Conservation (phyloP, 2,329 filamentous ascomycete genomes). For the Curvularia verruculosa region DNA sequence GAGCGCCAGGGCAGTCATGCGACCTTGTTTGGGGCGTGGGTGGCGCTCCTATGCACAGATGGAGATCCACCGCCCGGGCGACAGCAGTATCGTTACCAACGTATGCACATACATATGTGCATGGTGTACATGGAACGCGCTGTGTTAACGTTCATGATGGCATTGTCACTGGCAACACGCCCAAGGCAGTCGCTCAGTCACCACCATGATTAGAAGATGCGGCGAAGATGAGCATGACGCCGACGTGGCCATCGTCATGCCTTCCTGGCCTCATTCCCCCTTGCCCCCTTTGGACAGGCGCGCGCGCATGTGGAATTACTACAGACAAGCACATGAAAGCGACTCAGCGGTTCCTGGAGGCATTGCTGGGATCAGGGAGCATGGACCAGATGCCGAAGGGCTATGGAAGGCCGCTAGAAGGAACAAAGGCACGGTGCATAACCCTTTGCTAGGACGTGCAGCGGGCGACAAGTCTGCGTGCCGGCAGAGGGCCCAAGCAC, state of each 20-base stretch:
- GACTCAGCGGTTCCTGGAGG: constrained; percentile 24
- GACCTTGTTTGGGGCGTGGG: constrained; percentile 40
- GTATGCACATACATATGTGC: not conserved
- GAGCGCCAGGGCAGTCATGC: constrained; percentile 39
- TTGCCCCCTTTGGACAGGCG: not conserved
- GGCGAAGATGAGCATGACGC: not conserved
- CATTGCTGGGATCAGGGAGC: constrained; percentile 16
- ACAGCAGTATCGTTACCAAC: constrained; percentile 10
- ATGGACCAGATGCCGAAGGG: constrained; percentile 26
- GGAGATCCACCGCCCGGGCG: constrained; percentile 27
- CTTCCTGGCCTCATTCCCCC: not conserved
- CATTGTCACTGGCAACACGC: not conserved
- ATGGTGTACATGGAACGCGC: not conserved
- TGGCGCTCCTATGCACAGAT: constrained; percentile 41
- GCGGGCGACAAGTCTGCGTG: constrained; percentile 28
- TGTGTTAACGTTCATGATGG: not conserved
- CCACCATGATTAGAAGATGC: not conserved
- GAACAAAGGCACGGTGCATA: constrained; percentile 26
- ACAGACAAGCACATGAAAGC: constrained; percentile 7
- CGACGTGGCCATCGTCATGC: not conserved
- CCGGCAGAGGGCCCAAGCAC: constrained; percentile 29
- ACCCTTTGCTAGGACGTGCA: constrained; percentile 25
- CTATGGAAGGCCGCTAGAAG: constrained; percentile 39
- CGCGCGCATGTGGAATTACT: constrained; percentile 4
- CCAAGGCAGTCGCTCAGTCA: not conserved